A percentile compares a stretch with the other conserved stretches of the same genome.
These are phyloP conservation scores for Chlorociboria aeruginascens DNA, from an alignment of 495 filamentous ascomycete species.

Conservation along the genomic window DNA sequence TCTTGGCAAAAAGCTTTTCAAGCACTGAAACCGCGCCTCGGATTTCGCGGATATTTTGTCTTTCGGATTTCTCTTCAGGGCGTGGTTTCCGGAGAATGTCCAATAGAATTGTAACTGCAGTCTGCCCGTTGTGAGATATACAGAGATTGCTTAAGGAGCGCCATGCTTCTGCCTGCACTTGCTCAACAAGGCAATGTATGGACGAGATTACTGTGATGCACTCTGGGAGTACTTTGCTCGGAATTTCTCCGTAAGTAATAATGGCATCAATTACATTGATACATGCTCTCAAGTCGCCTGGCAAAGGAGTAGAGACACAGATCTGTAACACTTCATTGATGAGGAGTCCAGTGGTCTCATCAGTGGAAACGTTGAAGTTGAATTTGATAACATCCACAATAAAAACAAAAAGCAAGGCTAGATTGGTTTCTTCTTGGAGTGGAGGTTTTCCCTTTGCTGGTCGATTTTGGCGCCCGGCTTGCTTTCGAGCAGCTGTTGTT, in stretches of 20 bases:
- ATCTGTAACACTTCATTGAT: slow-evolving; percentile 58
- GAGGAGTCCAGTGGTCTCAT: slow-evolving; percentile 52
- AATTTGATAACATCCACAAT: slow-evolving; percentile 73
- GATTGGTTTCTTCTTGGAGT: slow-evolving; percentile 52
- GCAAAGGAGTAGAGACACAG: slow-evolving; percentile 61
- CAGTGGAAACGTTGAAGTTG: slow-evolving; percentile 63
- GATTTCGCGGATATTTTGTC: slow-evolving; percentile 47
- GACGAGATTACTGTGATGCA: slow-evolving; percentile 74
- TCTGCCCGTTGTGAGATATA: slow-evolving; percentile 64
- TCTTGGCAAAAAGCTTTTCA: slow-evolving; percentile 48
- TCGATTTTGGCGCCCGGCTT: slow-evolving; percentile 28
- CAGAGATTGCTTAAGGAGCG: slow-evolving; percentile 64
- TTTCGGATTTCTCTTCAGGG: slow-evolving; percentile 31
- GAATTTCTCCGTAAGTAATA: slow-evolving; percentile 67
- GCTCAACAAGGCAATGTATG: slow-evolving; percentile 62
- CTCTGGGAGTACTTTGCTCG: slow-evolving; percentile 48
- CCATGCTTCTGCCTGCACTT: slow-evolving; percentile 61
- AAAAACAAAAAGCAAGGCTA: slow-evolving; percentile 60
- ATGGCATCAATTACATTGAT: slow-evolving; percentile 69
- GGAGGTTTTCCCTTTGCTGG: slow-evolving; percentile 30
- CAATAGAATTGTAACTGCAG: slow-evolving; percentile 52
- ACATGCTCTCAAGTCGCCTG: slow-evolving; percentile 62
- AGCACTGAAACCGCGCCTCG: slow-evolving; percentile 60
- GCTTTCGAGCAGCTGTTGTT: slow-evolving; percentile 34
- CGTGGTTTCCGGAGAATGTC: slow-evolving; percentile 45